Evolutionary conservation across 352 stramenopile species (phyloP).

Genomic region (Globisporangium nodosum): DNA sequence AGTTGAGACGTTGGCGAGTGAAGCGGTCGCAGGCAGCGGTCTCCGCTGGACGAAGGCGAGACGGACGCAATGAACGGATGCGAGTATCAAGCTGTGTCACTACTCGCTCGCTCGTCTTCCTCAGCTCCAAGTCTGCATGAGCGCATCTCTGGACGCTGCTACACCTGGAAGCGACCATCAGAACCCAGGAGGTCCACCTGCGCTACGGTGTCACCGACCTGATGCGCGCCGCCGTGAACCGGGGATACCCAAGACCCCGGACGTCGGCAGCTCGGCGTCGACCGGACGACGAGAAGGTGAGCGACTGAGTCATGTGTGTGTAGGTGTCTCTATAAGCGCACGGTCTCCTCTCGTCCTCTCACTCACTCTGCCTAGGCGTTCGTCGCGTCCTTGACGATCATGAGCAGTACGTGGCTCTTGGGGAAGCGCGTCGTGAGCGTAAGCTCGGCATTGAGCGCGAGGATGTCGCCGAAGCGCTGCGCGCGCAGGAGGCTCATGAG

Average conservation of each 20-base stretch:
- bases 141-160: too few relatives aligned
- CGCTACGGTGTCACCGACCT: neutral
- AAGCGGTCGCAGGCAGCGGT: too few relatives aligned
- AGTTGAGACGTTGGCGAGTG: too few relatives aligned
- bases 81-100: too few relatives aligned
- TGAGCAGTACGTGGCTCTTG: constrained; percentile 7
- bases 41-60: too few relatives aligned
- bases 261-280: too few relatives aligned
- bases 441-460: constrained; percentile 7
- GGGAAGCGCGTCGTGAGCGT: constrained; percentile 16
- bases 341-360: neutral
- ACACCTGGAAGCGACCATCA: too few relatives aligned
- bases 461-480: constrained; percentile 10
- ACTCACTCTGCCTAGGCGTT: constrained; percentile 13
- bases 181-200: neutral
- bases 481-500: constrained; percentile 12
- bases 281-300: neutral
- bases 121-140: too few relatives aligned
- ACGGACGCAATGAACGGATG: too few relatives aligned
- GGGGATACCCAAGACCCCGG: constrained; percentile 1
- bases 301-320: neutral
- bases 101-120: too few relatives aligned
- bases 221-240: neutral
- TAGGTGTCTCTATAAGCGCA: too few relatives aligned
- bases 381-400: constrained; percentile 28